Evolutionary conservation across 2,329 filamentous ascomycete genomes (phyloP).

Genomic region (Zymoseptoria pseudotritici): DNA sequence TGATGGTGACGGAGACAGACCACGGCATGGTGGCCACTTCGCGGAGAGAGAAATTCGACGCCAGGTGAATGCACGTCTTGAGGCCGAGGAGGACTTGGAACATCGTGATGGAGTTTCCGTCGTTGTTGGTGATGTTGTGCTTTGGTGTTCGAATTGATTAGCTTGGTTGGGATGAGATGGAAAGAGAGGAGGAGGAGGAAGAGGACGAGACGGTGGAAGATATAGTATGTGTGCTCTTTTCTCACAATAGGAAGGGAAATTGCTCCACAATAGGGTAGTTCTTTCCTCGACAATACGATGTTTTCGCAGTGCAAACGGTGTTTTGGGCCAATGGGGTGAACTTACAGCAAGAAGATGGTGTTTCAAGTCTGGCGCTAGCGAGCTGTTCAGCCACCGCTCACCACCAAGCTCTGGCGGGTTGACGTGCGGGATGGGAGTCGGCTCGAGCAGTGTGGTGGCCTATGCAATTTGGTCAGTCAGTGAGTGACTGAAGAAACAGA

Average conservation of each 20-base stretch:
- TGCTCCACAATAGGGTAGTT: neutral
- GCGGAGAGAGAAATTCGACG: neutral
- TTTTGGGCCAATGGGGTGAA: constrained; percentile 2
- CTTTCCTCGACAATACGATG: neutral
- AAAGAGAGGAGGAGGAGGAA: neutral
- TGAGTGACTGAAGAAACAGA: neutral
- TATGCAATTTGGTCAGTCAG: neutral
- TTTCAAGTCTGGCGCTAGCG: neutral
- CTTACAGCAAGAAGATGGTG: constrained; percentile 4
- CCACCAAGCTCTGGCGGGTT: constrained; percentile 3
- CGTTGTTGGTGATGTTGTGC: neutral
- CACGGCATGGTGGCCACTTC: neutral
- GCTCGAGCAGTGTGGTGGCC: constrained; percentile 9
- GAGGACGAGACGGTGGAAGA: neutral
- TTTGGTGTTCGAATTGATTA: neutral
- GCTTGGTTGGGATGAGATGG: neutral
- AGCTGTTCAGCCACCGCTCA: constrained; percentile 4
- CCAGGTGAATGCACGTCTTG: neutral
- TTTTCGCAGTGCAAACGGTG: neutral
- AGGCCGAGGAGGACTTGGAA: constrained; percentile 1
- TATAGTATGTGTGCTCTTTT: neutral
- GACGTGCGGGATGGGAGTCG: constrained; percentile 2
- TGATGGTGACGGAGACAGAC: neutral
- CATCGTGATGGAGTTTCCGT: neutral
- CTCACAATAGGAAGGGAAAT: neutral